Base-by-base conservation (phyloP, 805 yeast genomes). In the Wickerhamiella parazyma region DNA sequence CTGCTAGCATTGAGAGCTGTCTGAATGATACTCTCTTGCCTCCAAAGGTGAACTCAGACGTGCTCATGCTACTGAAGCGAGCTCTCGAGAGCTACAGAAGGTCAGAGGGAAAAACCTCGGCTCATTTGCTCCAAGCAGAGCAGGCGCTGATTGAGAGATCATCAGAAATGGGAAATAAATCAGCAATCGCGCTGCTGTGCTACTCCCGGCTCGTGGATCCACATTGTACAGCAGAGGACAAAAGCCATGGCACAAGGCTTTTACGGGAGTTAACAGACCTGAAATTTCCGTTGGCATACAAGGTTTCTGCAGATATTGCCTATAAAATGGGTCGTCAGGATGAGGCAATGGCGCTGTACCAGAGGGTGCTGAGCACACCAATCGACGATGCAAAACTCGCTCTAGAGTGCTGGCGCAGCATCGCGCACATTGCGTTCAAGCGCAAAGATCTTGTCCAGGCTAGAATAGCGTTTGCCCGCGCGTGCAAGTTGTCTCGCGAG, bases 161-260 rank as follows among this genome's bases (percentile, higher is more conserved):
- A 11, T 94, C 94, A 0, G 93, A 82, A 53, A 54, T 75, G 54
- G 95, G 95, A 0, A 75, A 80, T 53, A 72, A 76, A 49, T 84
- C 85, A 59, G 95, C 95, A 0, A 73, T 86, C 18, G 67, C 89
- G 0, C 64, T 82, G 10, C 58, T 87, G 17, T 75, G 89, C 3
- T 84, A 78, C 50, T 76, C 78, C 39, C 75, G 82, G 1, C 60
- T 82, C 22, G 61, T 65, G 10, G 65, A 62, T 33, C 55, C 55
- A 8, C 55, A 58, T 2, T 61, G 62, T 1, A 46, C 66, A 0
- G 55, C 61, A 9, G 82, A 75, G 2, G 94, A 84, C 53, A 71
- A 69, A 49, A 51, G 52, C 2, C 70, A 78, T 55, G 95, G 94
- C 0, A 71, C 71, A 45, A 57, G 64, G 20, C 72, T 85, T 37